phyloP scores from a whole-genome alignment of 495 filamentous ascomycete species.

The Paragyromitra xinjiangensis region DNA sequence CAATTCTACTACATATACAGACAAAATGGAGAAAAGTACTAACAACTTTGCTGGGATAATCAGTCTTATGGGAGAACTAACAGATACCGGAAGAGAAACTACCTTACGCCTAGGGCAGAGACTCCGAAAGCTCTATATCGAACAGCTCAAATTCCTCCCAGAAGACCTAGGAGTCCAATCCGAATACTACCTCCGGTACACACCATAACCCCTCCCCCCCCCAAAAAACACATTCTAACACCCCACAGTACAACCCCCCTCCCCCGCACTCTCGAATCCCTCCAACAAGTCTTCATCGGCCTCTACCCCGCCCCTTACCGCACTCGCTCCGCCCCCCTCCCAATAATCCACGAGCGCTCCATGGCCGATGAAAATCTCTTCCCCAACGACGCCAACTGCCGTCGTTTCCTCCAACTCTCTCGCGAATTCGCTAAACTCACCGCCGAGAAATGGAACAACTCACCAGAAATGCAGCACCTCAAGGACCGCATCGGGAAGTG shows the following conservation, averaged over 20 bases:
- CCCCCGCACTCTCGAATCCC: slow-evolving; percentile 82
- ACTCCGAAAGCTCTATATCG: slow-evolving; percentile 83
- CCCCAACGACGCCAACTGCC: slow-evolving; percentile 87
- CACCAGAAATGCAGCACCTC: slow-evolving; percentile 85
- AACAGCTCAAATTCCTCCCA: slow-evolving; percentile 85
- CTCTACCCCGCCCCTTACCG: slow-evolving; percentile 82
- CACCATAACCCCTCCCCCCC: background rate
- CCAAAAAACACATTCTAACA: slow-evolving; percentile 5
- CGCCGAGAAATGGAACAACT: slow-evolving; percentile 81
- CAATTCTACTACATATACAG: background rate
- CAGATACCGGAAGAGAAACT: slow-evolving; percentile 83
- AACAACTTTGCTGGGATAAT: background rate
- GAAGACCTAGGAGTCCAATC: slow-evolving; percentile 65
- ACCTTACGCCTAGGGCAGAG: slow-evolving; percentile 82
- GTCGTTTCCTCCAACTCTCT: slow-evolving; percentile 80
- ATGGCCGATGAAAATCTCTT: slow-evolving; percentile 87
- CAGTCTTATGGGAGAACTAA: slow-evolving; percentile 79
- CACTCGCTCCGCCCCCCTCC: slow-evolving; percentile 51
- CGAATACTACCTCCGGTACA: slow-evolving; percentile 76
- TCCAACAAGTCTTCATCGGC: slow-evolving; percentile 89
- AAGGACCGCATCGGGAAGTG: slow-evolving; percentile 78
- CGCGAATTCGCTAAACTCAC: slow-evolving; percentile 82
- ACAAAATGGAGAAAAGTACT: background rate
- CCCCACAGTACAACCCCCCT: slow-evolving; percentile 71
- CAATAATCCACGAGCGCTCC: slow-evolving; percentile 58